phyloP scores from a whole-genome alignment of 352 stramenopile species.

The Phytophthora ramorum region DNA sequence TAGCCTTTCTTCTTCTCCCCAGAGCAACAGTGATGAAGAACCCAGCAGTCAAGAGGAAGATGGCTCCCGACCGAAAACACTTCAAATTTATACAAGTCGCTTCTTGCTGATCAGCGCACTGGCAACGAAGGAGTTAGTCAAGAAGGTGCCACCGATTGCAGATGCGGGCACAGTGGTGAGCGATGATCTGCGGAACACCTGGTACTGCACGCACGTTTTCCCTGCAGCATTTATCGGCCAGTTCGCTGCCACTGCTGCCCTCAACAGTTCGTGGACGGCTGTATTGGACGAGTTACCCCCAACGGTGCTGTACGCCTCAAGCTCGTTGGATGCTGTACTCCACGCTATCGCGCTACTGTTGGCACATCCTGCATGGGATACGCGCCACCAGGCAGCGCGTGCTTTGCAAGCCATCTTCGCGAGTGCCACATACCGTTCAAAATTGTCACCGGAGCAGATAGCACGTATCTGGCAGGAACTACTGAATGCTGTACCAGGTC shows the following conservation, averaged over 20 bases:
- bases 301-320: slow-evolving; percentile 56
- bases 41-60: slow-evolving; percentile 2
- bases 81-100: slow-evolving; percentile 54
- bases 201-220: slow-evolving; percentile 76
- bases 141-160: slow-evolving; percentile 62
- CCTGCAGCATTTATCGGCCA: slow-evolving; percentile 79
- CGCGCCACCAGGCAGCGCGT: slow-evolving; percentile 67
- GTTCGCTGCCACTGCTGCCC: slow-evolving; percentile 54
- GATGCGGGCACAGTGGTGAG: slow-evolving; percentile 42
- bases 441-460: slow-evolving; percentile 50
- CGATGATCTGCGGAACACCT: slow-evolving; percentile 55
- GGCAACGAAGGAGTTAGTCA: slow-evolving; percentile 70
- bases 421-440: slow-evolving; percentile 50
- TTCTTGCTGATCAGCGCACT: slow-evolving; percentile 78
- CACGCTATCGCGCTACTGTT: slow-evolving; percentile 54
- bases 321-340: slow-evolving; percentile 56
- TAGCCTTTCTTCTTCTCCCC: slow-evolving; percentile 16
- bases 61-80: slow-evolving; percentile 4
- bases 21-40: slow-evolving; percentile 25
- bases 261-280: slow-evolving; percentile 59
- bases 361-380: slow-evolving; percentile 80
- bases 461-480: slow-evolving; percentile 62
- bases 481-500: slow-evolving; percentile 60
- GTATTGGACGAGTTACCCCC: slow-evolving; percentile 77
- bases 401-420: slow-evolving; percentile 69